These are phyloP conservation scores for Sphaerulina musiva DNA, from an alignment of 2,329 filamentous ascomycete genomes.

Conservation along the genomic window DNA sequence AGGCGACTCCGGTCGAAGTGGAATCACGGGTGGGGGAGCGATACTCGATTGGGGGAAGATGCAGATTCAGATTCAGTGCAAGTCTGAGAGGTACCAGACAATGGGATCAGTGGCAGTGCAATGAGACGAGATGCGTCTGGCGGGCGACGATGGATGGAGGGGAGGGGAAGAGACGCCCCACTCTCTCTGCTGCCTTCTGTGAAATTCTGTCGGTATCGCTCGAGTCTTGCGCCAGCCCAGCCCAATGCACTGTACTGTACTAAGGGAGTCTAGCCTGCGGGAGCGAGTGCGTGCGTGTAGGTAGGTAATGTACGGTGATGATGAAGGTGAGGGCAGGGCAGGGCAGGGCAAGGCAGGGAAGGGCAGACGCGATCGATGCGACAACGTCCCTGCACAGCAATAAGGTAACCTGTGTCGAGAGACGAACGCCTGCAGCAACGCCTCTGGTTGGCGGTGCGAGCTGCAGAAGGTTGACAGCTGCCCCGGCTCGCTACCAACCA, in stretches of 20 bases:
- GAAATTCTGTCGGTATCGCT: not conserved
- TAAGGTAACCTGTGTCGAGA: not conserved
- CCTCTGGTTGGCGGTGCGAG: slow-evolving; percentile 19
- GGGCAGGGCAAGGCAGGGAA: not conserved
- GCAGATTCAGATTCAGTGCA: slow-evolving; percentile 4
- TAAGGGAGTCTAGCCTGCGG: not conserved
- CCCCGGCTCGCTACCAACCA: slow-evolving; percentile 19
- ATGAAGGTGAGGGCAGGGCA: not conserved
- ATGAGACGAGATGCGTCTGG: not conserved
- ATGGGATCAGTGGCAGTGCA: slow-evolving; percentile 2
- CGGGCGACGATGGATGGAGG: slow-evolving; percentile 10
- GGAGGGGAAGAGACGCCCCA: slow-evolving; percentile 15
- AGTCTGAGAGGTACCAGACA: slow-evolving; percentile 20
- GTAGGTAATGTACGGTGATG: not conserved
- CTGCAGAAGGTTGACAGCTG: slow-evolving; percentile 18
- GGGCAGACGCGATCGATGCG: not conserved
- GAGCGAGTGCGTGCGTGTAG: not conserved
- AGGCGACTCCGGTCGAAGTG: slow-evolving; percentile 16
- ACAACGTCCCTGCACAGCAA: not conserved
- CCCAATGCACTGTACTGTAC: too few species aligned
- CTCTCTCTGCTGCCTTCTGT: not conserved
- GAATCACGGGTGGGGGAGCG: slow-evolving; percentile 4
- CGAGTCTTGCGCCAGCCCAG: not conserved
- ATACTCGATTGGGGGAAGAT: slow-evolving; percentile 13
- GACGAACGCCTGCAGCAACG: not conserved